Percentiles rank a stretch among this genome's conserved stretches.
Conservation (phyloP, 805 yeast genomes). For the Millerozyma acaciae region DNA sequence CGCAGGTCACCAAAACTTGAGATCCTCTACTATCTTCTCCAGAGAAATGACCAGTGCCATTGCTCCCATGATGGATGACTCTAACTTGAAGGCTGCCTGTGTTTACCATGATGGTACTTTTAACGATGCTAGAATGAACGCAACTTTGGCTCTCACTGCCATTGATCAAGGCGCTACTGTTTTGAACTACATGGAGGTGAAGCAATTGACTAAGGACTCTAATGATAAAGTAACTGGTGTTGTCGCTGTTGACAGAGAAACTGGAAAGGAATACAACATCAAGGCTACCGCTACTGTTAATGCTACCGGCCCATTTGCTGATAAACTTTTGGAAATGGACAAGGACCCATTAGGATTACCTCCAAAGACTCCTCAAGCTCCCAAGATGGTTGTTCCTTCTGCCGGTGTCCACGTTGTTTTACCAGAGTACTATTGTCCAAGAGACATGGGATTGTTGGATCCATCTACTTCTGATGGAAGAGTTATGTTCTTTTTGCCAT, state of each 20-base stretch:
- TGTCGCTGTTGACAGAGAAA: slow-evolving; percentile 65
- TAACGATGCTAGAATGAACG: slow-evolving; percentile 88
- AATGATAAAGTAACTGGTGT: slow-evolving; percentile 69
- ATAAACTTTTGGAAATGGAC: slow-evolving; percentile 82
- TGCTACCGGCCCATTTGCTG: slow-evolving; percentile 95
- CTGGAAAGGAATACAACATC: slow-evolving; percentile 58
- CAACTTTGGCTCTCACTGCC: slow-evolving; percentile 83
- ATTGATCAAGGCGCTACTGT: slow-evolving; percentile 84
- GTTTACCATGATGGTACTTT: slow-evolving; percentile 95
- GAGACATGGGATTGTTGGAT: slow-evolving; percentile 82
- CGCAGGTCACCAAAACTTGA: slow-evolving; percentile 85
- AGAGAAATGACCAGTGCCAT: slow-evolving; percentile 61
- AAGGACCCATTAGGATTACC: slow-evolving; percentile 62
- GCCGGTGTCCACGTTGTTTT: slow-evolving; percentile 90
- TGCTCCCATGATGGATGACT: slow-evolving; percentile 82
- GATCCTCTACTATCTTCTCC: slow-evolving; percentile 69
- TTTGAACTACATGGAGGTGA: slow-evolving; percentile 80
- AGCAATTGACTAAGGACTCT: slow-evolving; percentile 63
- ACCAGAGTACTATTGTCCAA: slow-evolving; percentile 90
- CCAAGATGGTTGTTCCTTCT: slow-evolving; percentile 88
- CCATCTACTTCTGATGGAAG: slow-evolving; percentile 93
- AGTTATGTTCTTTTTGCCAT: slow-evolving; percentile 94
- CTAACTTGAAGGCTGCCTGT: slow-evolving; percentile 79
- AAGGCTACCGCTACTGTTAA: slow-evolving; percentile 75
- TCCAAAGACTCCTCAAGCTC: slow-evolving; percentile 46